Conservation (phyloP, 108 stramenopile genomes). For the Nitzschia palea region DNA sequence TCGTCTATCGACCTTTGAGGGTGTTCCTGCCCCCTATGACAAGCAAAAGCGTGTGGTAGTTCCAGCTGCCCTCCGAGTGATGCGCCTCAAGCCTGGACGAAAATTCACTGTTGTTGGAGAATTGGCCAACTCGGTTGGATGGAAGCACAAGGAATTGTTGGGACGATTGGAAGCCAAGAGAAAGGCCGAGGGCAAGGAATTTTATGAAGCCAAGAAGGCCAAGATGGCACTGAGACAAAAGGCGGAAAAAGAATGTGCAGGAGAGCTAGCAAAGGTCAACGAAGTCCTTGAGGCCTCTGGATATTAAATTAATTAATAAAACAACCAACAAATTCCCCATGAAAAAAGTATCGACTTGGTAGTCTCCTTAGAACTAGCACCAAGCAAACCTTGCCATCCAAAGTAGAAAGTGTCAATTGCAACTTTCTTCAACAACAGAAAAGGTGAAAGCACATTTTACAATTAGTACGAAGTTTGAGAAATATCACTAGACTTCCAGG, state of each 20-base stretch:
- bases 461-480: no score
- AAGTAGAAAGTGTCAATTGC: no score
- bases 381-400: no score
- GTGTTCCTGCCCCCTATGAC: constrained; percentile 98
- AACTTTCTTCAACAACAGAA: no score
- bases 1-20: constrained; percentile 97
- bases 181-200: constrained; percentile 91
- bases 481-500: no score
- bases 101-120: constrained; percentile 93
- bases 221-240: constrained; percentile 63
- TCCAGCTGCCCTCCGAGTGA: constrained; percentile 94
- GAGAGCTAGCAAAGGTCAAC: constrained; percentile 84
- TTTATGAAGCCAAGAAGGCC: constrained; percentile 95
- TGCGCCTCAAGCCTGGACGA: constrained; percentile 91
- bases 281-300: constrained; percentile 82
- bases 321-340: neutral
- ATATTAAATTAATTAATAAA: constrained; percentile 58
- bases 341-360: no score
- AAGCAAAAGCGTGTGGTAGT: constrained; percentile 99
- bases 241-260: constrained; percentile 74
- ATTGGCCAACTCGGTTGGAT: constrained; percentile 93
- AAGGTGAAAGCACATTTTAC: neutral
- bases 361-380: neutral
- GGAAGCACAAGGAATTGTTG: constrained; percentile 97
- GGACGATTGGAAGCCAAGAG: constrained; percentile 91